Conservation (phyloP, 345 rosid genomes). For the Trapa bicornis region DNA sequence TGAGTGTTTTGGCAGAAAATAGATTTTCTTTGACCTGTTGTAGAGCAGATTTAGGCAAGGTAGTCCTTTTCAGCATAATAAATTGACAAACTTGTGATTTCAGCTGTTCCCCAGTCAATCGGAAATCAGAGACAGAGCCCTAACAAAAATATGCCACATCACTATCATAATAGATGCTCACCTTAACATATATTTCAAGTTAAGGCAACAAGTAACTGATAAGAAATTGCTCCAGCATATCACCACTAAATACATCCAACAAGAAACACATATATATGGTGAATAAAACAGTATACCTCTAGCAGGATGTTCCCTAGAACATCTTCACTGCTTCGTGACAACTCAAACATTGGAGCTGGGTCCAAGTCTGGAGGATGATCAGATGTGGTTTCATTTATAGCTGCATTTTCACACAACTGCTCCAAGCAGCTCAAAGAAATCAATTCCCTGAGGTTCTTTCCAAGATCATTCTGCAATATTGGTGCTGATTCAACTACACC, state of each 20-base stretch:
- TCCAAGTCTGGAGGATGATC: constrained; percentile 8
- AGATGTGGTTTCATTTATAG: constrained; percentile 5
- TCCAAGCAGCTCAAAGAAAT: constrained; percentile 53
- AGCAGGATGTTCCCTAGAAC: constrained; percentile 25
- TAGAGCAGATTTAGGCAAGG: constrained; percentile 33
- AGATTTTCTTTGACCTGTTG: constrained; percentile 24
- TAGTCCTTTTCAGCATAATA: constrained; percentile 36
- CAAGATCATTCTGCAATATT: constrained; percentile 15
- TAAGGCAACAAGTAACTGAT: neutral
- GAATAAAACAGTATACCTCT: constrained; percentile 20
- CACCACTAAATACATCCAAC: neutral
- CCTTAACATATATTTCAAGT: neutral
- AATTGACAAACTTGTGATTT: constrained; percentile 41
- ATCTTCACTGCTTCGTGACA: constrained; percentile 32
- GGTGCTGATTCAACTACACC: constrained; percentile 38
- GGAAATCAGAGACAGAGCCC: constrained; percentile 22
- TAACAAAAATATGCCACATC: constrained; percentile 5
- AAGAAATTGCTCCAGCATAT: neutral
- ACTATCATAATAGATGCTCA: neutral
- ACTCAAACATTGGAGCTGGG: constrained; percentile 17
- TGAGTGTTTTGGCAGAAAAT: neutral
- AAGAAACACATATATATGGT: neutral
- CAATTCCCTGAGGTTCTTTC: constrained; percentile 29
- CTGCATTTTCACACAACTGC: constrained; percentile 23
- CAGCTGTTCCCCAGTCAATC: constrained; percentile 22